Percentiles rank a stretch among this genome's conserved stretches.
These are phyloP conservation scores for Dendrocalamus latiflorus DNA, from an alignment of 202 grass and related monocot genomes.

Conservation along the genomic window DNA sequence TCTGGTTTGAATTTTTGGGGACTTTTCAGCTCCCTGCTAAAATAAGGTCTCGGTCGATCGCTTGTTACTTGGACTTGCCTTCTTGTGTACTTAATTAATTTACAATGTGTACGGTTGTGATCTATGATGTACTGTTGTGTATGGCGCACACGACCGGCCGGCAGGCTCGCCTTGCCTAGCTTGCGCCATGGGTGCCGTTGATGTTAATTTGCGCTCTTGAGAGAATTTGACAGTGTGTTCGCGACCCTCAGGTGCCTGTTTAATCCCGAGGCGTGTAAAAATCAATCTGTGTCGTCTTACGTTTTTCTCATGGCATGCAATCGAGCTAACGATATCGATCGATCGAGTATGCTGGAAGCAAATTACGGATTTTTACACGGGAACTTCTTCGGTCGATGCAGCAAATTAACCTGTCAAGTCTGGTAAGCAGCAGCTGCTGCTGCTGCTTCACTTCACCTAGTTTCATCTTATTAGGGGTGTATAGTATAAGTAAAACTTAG, in stretches of 20 bases:
- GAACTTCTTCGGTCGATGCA: neutral
- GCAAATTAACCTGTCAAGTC: neutral
- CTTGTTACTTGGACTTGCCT: too few species aligned
- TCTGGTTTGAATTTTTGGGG: too few species aligned
- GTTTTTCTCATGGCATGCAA: neutral
- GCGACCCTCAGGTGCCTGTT: neutral
- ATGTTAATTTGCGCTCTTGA: conserved; percentile 1
- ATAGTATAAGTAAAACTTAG: neutral
- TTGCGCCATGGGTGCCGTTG: neutral
- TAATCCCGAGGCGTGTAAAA: too few species aligned
- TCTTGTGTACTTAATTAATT: neutral
- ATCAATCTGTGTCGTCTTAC: too few species aligned
- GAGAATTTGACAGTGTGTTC: neutral
- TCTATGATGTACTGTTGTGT: conserved; percentile 9
- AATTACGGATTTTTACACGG: neutral
- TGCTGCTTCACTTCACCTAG: neutral
- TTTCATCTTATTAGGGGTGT: neutral
- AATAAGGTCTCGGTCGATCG: too few species aligned
- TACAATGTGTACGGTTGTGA: too few species aligned
- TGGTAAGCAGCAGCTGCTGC: too few species aligned
- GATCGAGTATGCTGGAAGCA: neutral
- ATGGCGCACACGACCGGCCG: neutral
- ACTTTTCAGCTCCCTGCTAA: too few species aligned
- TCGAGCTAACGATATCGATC: neutral
- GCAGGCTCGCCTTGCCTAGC: neutral